Conservation (phyloP, 192 early-diverging fungal genomes). For the Phycomyces nitens region DNA sequence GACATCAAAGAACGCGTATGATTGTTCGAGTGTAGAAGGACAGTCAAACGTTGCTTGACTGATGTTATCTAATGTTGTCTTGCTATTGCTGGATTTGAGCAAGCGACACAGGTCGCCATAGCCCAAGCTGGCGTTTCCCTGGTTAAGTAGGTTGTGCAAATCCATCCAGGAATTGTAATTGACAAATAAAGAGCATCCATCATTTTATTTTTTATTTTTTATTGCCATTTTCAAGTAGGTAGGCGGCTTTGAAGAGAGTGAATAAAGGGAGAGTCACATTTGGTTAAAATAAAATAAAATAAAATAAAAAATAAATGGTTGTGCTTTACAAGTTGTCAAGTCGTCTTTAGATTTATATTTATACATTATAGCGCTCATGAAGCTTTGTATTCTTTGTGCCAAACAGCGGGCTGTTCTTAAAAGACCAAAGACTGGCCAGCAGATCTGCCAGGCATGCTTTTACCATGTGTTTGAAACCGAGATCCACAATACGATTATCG, state of each 20-base stretch:
- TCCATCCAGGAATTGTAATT: slow-evolving; percentile 4
- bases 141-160: slow-evolving; percentile 18
- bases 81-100: background rate
- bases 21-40: background rate
- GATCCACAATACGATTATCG: slow-evolving; percentile 87
- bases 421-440: slow-evolving; percentile 88
- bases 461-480: slow-evolving; percentile 90
- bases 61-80: slow-evolving; percentile 12
- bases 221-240: background rate
- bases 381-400: slow-evolving; percentile 69
- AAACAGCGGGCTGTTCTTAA: slow-evolving; percentile 75
- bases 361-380: slow-evolving; percentile 45
- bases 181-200: background rate
- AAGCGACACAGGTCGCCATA: slow-evolving; percentile 4
- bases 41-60: slow-evolving; percentile 11
- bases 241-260: too few species aligned
- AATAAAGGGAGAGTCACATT: background rate
- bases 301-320: background rate
- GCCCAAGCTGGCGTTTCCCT: slow-evolving; percentile 5
- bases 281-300: background rate
- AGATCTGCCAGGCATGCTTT: slow-evolving; percentile 90
- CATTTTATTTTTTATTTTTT: background rate
- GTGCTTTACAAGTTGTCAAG: background rate
- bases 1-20: slow-evolving; percentile 26
- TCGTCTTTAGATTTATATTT: background rate